phyloP scores from a whole-genome alignment of 768 basidiomycete species.

The Lactarius hatsudake region DNA sequence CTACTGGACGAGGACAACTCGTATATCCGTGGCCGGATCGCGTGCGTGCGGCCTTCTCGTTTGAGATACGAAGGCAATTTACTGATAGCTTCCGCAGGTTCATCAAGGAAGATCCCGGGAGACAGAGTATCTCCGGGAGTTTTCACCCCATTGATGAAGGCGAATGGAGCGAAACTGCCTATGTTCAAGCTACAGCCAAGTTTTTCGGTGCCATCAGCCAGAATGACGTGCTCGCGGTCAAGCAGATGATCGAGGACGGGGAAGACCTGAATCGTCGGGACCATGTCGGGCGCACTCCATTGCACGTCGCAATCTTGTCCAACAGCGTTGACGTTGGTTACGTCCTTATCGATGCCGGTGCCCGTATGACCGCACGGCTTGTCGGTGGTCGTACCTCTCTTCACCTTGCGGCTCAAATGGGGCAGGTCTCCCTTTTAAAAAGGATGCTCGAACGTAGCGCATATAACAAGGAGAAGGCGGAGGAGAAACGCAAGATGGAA shows the following conservation, averaged over 20 bases:
- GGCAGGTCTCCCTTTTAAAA: slow-evolving; percentile 40
- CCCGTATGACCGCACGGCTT: slow-evolving; percentile 52
- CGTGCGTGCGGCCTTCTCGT: background rate
- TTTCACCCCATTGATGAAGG: slow-evolving; percentile 67
- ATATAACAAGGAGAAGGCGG: slow-evolving; percentile 32
- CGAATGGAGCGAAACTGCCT: slow-evolving; percentile 63
- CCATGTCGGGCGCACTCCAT: slow-evolving; percentile 57
- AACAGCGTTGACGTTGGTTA: slow-evolving; percentile 45
- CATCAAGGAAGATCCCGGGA: slow-evolving; percentile 58
- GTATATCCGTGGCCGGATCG: slow-evolving; percentile 44
- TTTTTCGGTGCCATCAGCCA: slow-evolving; percentile 56
- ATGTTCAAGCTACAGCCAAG: slow-evolving; percentile 51
- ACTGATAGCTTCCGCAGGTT: slow-evolving; percentile 38
- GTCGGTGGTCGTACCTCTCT: slow-evolving; percentile 55
- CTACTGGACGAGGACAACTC: slow-evolving; percentile 49
- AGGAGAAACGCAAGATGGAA: slow-evolving; percentile 28
- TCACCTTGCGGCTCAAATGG: slow-evolving; percentile 55
- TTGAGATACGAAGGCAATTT: background rate
- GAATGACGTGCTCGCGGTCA: slow-evolving; percentile 42
- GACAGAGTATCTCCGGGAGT: slow-evolving; percentile 58
- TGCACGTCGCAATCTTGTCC: slow-evolving; percentile 56
- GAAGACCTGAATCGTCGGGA: slow-evolving; percentile 54
- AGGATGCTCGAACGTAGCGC: slow-evolving; percentile 53
- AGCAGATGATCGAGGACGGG: slow-evolving; percentile 41
- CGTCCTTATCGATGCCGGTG: slow-evolving; percentile 54